Percentiles rank a stretch among this genome's conserved stretches.
These are phyloP conservation scores for Irpex lacteus DNA, from an alignment of 1,284 basidiomycete species.

Conservation along the genomic window DNA sequence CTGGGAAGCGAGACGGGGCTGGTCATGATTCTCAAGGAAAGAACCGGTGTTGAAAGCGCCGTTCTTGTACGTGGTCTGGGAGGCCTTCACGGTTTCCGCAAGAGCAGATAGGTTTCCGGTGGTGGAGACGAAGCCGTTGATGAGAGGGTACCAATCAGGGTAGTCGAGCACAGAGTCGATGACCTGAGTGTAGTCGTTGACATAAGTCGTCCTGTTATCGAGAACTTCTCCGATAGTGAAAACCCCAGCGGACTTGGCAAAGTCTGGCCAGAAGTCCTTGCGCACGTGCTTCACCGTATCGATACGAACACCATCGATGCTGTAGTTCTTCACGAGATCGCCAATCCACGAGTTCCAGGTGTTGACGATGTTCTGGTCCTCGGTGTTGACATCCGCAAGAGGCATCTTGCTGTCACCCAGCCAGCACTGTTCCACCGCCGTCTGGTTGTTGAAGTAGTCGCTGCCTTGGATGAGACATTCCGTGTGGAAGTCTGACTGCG, in stretches of 20 bases:
- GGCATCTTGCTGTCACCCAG: slow-evolving; percentile 67
- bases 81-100: slow-evolving; percentile 47
- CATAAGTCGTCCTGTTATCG: slow-evolving; percentile 52
- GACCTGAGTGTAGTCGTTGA: slow-evolving; percentile 30
- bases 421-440: slow-evolving; percentile 73
- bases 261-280: slow-evolving; percentile 65
- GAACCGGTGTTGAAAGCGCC: slow-evolving; percentile 47
- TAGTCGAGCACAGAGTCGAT: slow-evolving; percentile 71
- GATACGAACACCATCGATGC: slow-evolving; percentile 72
- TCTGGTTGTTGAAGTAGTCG: slow-evolving; percentile 42
- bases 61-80: slow-evolving; percentile 49
- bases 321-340: slow-evolving; percentile 58
- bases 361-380: slow-evolving; percentile 53
- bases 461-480: slow-evolving; percentile 65
- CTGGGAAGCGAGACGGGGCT: slow-evolving; percentile 70
- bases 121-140: slow-evolving; percentile 62
- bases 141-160: slow-evolving; percentile 68
- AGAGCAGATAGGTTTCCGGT: slow-evolving; percentile 59
- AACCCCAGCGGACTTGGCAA: slow-evolving; percentile 69
- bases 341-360: slow-evolving; percentile 63
- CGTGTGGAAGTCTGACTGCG: slow-evolving; percentile 57
- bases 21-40: slow-evolving; percentile 84
- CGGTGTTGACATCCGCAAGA: slow-evolving; percentile 73
- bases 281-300: slow-evolving; percentile 70
- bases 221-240: slow-evolving; percentile 86